phyloP scores from a whole-genome alignment of 805 yeast species.

The Torulaspora indica region DNA sequence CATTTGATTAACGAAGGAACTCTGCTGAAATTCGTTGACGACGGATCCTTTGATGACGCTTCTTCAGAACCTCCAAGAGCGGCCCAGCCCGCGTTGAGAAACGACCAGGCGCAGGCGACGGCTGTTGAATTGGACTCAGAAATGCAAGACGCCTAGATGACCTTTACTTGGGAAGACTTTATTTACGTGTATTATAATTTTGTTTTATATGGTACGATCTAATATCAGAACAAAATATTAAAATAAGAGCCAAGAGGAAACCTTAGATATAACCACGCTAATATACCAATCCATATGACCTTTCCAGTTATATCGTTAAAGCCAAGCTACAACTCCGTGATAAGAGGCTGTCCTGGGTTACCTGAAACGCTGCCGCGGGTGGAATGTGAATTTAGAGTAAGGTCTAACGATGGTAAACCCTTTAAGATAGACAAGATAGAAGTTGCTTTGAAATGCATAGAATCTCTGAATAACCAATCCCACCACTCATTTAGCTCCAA shows the following conservation, averaged over 20 bases:
- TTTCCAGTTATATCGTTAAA: constrained; percentile 40
- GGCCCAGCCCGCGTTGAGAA: no score
- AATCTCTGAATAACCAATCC: constrained; percentile 40
- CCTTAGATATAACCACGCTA: no score
- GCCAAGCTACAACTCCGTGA: constrained; percentile 49
- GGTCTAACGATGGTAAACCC: constrained; percentile 47
- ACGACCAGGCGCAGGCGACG: not conserved
- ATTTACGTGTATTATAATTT: constrained; percentile 6
- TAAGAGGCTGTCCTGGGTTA: constrained; percentile 66
- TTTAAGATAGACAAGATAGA: constrained; percentile 47
- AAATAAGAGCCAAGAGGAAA: not conserved
- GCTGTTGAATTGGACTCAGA: constrained; percentile 7
- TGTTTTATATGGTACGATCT: not conserved
- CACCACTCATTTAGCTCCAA: constrained; percentile 21
- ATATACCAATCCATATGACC: constrained; percentile 14
- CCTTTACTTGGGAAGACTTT: not conserved
- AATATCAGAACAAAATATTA: constrained; percentile 1
- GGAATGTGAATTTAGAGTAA: constrained; percentile 51
- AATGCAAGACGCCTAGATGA: constrained; percentile 7
- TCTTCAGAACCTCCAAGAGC: constrained; percentile 1
- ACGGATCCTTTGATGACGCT: constrained; percentile 31
- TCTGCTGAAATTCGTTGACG: constrained; percentile 52
- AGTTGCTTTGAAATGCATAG: constrained; percentile 46
- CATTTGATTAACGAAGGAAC: constrained; percentile 67
- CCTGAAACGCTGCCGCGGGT: constrained; percentile 57